A percentile compares a stretch with the other conserved stretches of the same genome.
Evolutionary conservation across 805 yeast genomes (phyloP).

Genomic region (Saccharomycopsis vini): DNA sequence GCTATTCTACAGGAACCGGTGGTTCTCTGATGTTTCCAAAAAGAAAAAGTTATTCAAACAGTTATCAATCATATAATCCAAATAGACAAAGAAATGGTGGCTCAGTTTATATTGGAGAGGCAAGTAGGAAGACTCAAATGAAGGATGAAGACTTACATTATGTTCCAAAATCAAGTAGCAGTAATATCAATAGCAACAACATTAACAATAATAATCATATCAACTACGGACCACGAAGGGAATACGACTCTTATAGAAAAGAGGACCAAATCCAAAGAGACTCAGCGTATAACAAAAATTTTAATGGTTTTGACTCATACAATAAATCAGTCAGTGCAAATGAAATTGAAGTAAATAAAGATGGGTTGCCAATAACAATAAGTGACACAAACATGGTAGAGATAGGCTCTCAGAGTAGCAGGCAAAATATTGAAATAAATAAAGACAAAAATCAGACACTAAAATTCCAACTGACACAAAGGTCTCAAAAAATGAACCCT

Average conservation of each 20-base stretch:
- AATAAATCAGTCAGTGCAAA: no score
- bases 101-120: constrained; percentile 14
- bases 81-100: constrained; percentile 5
- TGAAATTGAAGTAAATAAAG: no score
- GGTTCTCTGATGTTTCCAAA: constrained; percentile 7
- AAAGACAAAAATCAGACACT: no score
- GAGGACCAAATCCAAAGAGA: not conserved
- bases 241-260: not conserved
- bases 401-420: no score
- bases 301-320: no score
- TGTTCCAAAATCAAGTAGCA: not conserved
- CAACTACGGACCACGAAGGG: not conserved
- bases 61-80: constrained; percentile 2
- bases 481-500: no score
- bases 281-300: not conserved
- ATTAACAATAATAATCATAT: constrained; percentile 1
- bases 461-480: no score
- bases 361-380: no score
- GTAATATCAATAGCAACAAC: not conserved
- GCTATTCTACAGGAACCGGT: not conserved
- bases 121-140: not conserved
- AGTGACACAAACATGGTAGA: no score
- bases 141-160: not conserved
- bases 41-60: constrained; percentile 1
- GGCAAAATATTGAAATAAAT: no score